phyloP scores from a whole-genome alignment of 1,284 basidiomycete genomes.

The Cerioporus squamosus region DNA sequence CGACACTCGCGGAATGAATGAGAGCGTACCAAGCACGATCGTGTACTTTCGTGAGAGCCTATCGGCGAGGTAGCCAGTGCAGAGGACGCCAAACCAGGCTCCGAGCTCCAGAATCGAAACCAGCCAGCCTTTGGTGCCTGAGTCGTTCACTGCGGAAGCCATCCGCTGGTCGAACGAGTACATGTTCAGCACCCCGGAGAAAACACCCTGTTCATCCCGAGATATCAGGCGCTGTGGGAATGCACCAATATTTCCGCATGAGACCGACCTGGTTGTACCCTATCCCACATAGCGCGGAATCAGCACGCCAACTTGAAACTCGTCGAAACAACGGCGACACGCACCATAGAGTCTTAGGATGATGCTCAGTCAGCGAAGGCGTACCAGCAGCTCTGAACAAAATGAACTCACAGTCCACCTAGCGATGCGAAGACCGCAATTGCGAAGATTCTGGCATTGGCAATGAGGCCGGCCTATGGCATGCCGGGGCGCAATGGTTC shows the following conservation, averaged over 20 bases:
- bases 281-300: conserved; percentile 25
- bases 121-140: conserved; percentile 67
- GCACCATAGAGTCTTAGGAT: conserved; percentile 26
- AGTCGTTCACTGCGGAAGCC: conserved; percentile 53
- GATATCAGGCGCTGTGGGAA: conserved; percentile 9
- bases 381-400: not conserved
- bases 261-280: conserved; percentile 65
- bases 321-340: not conserved
- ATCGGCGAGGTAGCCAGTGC: conserved; percentile 73
- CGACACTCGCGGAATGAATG: not conserved
- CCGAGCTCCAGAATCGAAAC: conserved; percentile 73
- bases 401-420: conserved; percentile 63
- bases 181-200: conserved; percentile 73
- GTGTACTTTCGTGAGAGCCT: conserved; percentile 74
- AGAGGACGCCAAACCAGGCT: conserved; percentile 74
- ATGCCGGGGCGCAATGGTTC: not conserved
- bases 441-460: conserved; percentile 62
- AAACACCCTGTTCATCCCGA: conserved; percentile 58
- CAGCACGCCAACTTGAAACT: not conserved
- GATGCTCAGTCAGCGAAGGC: not conserved
- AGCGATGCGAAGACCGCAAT: conserved; percentile 76
- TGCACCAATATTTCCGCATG: not conserved
- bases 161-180: conserved; percentile 56
- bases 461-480: conserved; percentile 59
- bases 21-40: conserved; percentile 59